Percentiles rank a stretch among this genome's conserved stretches.
Evolutionary conservation across 768 basidiomycete genomes (phyloP).

Genomic region (Cystobasidium tubakii): DNA sequence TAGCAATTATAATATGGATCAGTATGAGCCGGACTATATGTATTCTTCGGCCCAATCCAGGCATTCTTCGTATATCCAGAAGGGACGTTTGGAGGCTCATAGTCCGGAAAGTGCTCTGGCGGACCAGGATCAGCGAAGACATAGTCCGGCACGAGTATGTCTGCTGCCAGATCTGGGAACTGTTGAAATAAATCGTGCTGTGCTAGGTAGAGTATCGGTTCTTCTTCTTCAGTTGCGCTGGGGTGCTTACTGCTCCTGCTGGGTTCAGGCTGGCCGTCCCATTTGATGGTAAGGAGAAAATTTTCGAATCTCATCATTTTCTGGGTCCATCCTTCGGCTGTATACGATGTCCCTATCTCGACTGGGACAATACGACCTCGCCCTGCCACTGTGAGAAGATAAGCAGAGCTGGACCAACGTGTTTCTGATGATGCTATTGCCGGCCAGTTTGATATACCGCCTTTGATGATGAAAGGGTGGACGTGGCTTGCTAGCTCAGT

Average conservation of each 20-base stretch:
- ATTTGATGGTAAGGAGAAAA: slow-evolving; percentile 58
- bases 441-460: slow-evolving; percentile 67
- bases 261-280: slow-evolving; percentile 34
- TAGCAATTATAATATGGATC: slow-evolving; percentile 92
- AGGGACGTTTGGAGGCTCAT: slow-evolving; percentile 62
- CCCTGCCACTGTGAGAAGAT: slow-evolving; percentile 67
- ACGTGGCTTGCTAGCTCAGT: slow-evolving; percentile 48
- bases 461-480: slow-evolving; percentile 68
- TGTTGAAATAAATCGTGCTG: slow-evolving; percentile 81
- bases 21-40: slow-evolving; percentile 83
- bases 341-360: slow-evolving; percentile 80
- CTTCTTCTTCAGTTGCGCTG: slow-evolving; percentile 19
- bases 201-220: slow-evolving; percentile 66
- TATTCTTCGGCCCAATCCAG: slow-evolving; percentile 75
- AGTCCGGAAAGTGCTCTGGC: slow-evolving; percentile 53
- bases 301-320: slow-evolving; percentile 67
- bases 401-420: slow-evolving; percentile 62
- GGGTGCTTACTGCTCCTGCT: slow-evolving; percentile 51
- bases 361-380: slow-evolving; percentile 80
- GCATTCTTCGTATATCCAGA: slow-evolving; percentile 65
- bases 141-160: slow-evolving; percentile 82
- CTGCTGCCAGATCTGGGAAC: slow-evolving; percentile 68
- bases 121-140: slow-evolving; percentile 62
- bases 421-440: slow-evolving; percentile 58
- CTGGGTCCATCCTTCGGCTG: slow-evolving; percentile 73